Percentiles rank a stretch among this genome's conserved stretches.
Conservation (phyloP, 177 flowering plant genomes). For the Vitis hybrid region DNA sequence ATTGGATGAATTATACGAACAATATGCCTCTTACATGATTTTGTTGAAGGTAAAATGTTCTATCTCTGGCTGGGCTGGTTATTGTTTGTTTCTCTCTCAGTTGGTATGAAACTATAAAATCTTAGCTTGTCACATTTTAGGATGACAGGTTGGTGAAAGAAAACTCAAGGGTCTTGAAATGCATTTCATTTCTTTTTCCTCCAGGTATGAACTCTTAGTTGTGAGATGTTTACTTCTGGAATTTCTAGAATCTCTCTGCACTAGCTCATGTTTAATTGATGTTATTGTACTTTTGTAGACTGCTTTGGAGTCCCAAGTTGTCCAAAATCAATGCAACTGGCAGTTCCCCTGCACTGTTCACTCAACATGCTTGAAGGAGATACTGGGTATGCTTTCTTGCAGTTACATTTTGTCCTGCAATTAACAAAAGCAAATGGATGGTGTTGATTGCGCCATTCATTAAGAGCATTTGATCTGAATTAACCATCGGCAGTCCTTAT, state of each 20-base stretch:
- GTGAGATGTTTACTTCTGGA: not conserved
- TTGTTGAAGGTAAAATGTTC: constrained; percentile 49
- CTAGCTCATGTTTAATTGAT: constrained; percentile 1
- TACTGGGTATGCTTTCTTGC: constrained; percentile 64
- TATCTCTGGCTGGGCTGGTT: not conserved
- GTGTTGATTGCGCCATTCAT: too few relatives aligned
- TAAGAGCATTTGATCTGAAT: too few relatives aligned
- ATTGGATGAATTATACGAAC: constrained; percentile 74
- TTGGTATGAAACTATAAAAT: not conserved
- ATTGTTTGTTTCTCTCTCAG: not conserved
- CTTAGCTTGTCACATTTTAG: constrained; percentile 21
- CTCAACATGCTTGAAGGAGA: constrained; percentile 98
- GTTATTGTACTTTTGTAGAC: constrained; percentile 25
- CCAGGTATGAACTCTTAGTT: constrained; percentile 36
- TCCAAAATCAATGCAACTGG: constrained; percentile 40
- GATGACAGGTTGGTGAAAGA: constrained; percentile 37
- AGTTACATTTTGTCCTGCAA: not conserved
- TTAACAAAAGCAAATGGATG: too few relatives aligned
- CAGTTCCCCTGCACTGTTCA: constrained; percentile 70
- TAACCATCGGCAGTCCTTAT: too few relatives aligned
- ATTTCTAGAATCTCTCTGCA: not conserved
- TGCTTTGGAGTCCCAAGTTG: constrained; percentile 26
- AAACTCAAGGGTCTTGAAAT: constrained; percentile 49
- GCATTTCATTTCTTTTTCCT: constrained; percentile 74
- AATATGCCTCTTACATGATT: constrained; percentile 56